Evolutionary conservation across 148 eudicot species (phyloP).

Genomic region (Dianthus caryophyllus): DNA sequence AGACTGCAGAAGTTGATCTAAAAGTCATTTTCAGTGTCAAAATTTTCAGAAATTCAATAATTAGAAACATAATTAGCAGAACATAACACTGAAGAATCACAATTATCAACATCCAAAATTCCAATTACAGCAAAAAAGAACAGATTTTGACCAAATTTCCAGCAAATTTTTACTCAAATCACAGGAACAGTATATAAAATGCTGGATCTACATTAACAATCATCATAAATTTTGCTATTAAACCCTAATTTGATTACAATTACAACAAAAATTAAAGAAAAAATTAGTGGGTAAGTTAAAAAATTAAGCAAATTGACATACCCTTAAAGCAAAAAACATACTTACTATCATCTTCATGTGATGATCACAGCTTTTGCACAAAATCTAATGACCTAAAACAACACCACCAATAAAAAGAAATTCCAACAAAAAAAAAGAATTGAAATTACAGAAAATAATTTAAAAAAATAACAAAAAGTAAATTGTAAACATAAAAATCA

Average conservation of each 20-base stretch:
- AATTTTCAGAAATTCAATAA: conserved; percentile 6
- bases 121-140: background rate
- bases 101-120: background rate
- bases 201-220: conserved; percentile 16
- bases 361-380: conserved; percentile 32
- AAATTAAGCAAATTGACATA: conserved; percentile 18
- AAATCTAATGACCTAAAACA: conserved; percentile 33
- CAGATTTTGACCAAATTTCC: background rate
- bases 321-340: conserved; percentile 39
- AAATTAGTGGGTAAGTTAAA: background rate
- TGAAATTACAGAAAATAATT: background rate
- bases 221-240: conserved; percentile 27
- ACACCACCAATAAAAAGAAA: conserved; percentile 20
- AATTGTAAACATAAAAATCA: conserved; percentile 18
- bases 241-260: conserved; percentile 3
- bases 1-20: background rate
- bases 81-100: background rate
- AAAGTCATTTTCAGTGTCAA: background rate
- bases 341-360: conserved; percentile 52
- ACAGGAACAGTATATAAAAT: conserved; percentile 15
- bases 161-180: conserved; percentile 3
- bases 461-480: background rate
- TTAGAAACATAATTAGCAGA: background rate
- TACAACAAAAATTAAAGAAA: conserved; percentile 8
- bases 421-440: background rate